These are phyloP conservation scores for Phytopythium chamaehyphon DNA, from an alignment of 352 stramenopile genomes.

Conservation along the genomic window DNA sequence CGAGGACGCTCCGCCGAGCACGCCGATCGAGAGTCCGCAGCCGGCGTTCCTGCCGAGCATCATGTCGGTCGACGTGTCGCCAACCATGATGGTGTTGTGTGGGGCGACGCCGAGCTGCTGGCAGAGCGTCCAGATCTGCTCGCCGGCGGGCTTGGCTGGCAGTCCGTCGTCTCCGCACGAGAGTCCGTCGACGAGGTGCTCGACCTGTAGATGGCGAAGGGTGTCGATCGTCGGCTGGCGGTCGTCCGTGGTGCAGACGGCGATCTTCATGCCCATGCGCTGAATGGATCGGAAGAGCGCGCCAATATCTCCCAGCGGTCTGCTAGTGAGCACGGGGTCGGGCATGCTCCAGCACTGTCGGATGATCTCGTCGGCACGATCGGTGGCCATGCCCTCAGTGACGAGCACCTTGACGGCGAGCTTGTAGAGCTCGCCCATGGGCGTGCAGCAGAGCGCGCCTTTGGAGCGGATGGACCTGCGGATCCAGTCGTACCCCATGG, in stretches of 20 bases:
- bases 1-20: conserved; percentile 74
- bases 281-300: conserved; percentile 82
- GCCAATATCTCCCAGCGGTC: conserved; percentile 64
- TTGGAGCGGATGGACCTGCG: conserved; percentile 78
- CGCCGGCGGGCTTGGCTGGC: conserved; percentile 72
- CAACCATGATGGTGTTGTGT: conserved; percentile 88
- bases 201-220: conserved; percentile 66
- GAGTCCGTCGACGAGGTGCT: conserved; percentile 73
- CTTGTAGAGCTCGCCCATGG: conserved; percentile 84
- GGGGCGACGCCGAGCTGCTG: conserved; percentile 69
- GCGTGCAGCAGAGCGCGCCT: conserved; percentile 76
- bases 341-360: conserved; percentile 82
- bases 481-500: conserved; percentile 88
- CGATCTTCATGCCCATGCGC: conserved; percentile 86
- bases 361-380: conserved; percentile 61
- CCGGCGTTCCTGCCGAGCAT: conserved; percentile 70
- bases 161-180: conserved; percentile 80
- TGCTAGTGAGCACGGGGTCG: conserved; percentile 66
- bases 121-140: conserved; percentile 86
- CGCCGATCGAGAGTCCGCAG: conserved; percentile 70
- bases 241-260: conserved; percentile 85
- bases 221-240: conserved; percentile 73
- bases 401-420: conserved; percentile 72
- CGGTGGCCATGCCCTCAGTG: conserved; percentile 60
- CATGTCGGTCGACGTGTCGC: conserved; percentile 86